phyloP scores from a whole-genome alignment of 2,329 filamentous ascomycete genomes.

The Fusarium nanum region DNA sequence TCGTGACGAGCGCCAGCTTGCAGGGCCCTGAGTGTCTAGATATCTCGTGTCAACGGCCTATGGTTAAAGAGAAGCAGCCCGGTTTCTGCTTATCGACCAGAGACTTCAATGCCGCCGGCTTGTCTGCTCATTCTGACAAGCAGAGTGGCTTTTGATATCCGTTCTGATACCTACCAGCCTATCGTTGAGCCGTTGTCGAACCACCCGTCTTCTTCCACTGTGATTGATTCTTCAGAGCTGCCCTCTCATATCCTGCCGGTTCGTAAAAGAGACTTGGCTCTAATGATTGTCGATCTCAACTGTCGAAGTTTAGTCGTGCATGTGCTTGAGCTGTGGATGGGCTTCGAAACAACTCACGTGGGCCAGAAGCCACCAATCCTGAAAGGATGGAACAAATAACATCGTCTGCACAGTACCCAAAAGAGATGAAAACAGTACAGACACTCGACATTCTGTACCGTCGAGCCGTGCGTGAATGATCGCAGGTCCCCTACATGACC shows the following conservation, averaged over 20 bases:
- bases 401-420: constrained; percentile 19
- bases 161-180: not conserved
- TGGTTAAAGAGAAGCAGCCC: not conserved
- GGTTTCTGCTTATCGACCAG: not conserved
- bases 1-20: not conserved
- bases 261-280: not conserved
- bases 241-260: not conserved
- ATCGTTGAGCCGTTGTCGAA: not conserved
- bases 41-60: not conserved
- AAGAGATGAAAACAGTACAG: not conserved
- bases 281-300: constrained; percentile 10
- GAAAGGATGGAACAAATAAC: constrained; percentile 1
- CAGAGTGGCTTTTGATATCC: constrained; percentile 4
- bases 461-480: constrained; percentile 12
- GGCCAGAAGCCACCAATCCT: constrained; percentile 25
- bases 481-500: constrained; percentile 12
- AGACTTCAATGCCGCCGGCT: not conserved
- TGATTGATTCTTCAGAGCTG: not conserved
- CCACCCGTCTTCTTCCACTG: not conserved
- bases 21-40: not conserved
- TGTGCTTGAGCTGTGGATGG: constrained; percentile 11
- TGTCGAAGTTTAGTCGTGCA: constrained; percentile 18
- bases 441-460: not conserved
- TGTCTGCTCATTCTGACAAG: not conserved
- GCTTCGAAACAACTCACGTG: constrained; percentile 34